phyloP scores from a whole-genome alignment of 2,329 filamentous ascomycete species.

The Trichoderma oligosporum region DNA sequence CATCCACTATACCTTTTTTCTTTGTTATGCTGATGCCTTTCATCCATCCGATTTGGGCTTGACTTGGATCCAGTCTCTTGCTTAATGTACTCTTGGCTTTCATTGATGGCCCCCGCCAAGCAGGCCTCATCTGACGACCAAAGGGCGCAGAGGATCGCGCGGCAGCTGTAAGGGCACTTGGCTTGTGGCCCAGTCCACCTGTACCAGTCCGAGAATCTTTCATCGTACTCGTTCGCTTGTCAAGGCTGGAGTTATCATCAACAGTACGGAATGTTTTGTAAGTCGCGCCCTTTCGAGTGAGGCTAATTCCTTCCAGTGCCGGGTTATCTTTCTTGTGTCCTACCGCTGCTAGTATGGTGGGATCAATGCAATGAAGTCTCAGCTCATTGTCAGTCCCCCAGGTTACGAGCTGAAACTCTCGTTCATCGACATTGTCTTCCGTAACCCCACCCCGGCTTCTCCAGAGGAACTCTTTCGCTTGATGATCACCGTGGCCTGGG shows the following conservation, averaged over 20 bases:
- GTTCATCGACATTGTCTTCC: conserved; percentile 67
- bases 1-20: conserved; percentile 43
- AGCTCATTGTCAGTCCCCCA: conserved; percentile 87
- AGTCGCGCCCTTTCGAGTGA: conserved; percentile 77
- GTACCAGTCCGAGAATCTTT: conserved; percentile 53
- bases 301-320: conserved; percentile 60
- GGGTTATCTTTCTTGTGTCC: conserved; percentile 68
- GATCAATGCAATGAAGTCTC: conserved; percentile 69
- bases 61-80: conserved; percentile 44
- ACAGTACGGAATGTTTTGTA: conserved; percentile 83
- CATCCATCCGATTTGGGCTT: conserved; percentile 65
- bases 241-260: conserved; percentile 54
- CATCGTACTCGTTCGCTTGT: conserved; percentile 59
- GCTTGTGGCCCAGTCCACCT: conserved; percentile 40
- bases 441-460: conserved; percentile 66
- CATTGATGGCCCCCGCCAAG: conserved; percentile 57
- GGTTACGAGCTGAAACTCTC: conserved; percentile 89
- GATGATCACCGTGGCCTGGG: conserved; percentile 57
- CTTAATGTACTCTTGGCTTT: conserved; percentile 47
- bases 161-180: conserved; percentile 42
- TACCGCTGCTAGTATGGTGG: conserved; percentile 61
- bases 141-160: conserved; percentile 37
- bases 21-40: conserved; percentile 63
- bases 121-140: conserved; percentile 33
- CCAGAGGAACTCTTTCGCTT: conserved; percentile 92